Base-by-base conservation (phyloP, 495 filamentous ascomycete species). In the Lichenothelia convexa region DNA sequence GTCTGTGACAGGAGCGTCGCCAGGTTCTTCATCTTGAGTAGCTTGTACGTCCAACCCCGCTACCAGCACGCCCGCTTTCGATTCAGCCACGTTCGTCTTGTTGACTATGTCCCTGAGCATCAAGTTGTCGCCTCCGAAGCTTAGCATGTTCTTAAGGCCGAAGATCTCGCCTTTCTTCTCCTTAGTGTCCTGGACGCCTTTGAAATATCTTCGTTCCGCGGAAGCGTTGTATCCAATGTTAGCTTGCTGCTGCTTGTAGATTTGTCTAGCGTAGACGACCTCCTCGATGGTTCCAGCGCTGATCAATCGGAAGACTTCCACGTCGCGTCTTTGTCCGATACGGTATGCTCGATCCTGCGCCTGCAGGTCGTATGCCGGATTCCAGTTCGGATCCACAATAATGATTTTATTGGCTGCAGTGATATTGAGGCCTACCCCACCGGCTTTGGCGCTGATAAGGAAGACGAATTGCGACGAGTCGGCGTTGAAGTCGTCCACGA, bases 201-300 rank as follows among this genome's bases (percentile, higher is more conserved):
- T 84, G 62, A 97, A 97, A 57, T 97, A 97, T 6, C 89, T 71
- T 1, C 89, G 77, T 54, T 97, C 89, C 20, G 72, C 78, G 29
- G 77, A 85, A 5, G 89, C 89, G 21, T 77, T 93, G 54, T 97
- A 97, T 1, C 82, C 89, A 34, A 97, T 97, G 47, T 93, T 94
- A 2, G 89, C 89, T 51, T 95, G 89, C 48, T 97, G 89, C 50
- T 97, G 89, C 51, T 97, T 97, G 62, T 95, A 97, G 38, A 97
- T 93, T 49, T 97, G 89, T 7, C 89, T 70, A 0, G 89, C 89
- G 47, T 97, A 97, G 22, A 93, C 81, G 42, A 93, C 93, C 55
- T 97, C 89, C 49, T 97, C 89, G 38, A 97, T 86, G 0, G 91
- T 95, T 12, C 89, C 89, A 0, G 78, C 75, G 5, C 76, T 86